A percentile compares a stretch with the other conserved stretches of the same genome.
phyloP scores from a whole-genome alignment of 106 monocot species.

The Narthecium ossifragum region DNA sequence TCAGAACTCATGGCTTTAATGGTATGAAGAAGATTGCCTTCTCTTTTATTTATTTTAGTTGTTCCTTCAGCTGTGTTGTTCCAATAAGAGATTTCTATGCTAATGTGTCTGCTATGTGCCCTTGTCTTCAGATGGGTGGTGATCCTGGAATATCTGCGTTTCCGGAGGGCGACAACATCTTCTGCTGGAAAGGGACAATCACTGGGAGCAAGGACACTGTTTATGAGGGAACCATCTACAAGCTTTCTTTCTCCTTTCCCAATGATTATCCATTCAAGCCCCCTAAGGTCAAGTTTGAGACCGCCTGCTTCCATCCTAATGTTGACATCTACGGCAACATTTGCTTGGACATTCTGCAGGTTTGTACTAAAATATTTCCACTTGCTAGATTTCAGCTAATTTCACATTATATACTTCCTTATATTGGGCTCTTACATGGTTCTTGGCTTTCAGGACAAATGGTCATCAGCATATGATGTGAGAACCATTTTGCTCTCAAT shows the following conservation, averaged over 20 bases:
- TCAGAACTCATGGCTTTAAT: constrained; percentile 93
- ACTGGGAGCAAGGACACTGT: constrained; percentile 83
- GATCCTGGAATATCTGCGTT: constrained; percentile 95
- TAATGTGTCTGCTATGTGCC: no score
- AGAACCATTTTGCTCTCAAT: constrained; percentile 78
- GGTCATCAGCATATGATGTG: constrained; percentile 98
- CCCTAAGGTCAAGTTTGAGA: constrained; percentile 87
- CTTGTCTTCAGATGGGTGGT: constrained; percentile 78
- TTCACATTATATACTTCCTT: no score
- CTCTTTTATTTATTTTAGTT: not conserved
- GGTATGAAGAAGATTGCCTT: constrained; percentile 34
- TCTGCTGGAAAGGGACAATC: constrained; percentile 91
- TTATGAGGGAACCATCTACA: constrained; percentile 82
- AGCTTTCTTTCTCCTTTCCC: constrained; percentile 69
- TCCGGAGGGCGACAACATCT: constrained; percentile 96
- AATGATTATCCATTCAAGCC: constrained; percentile 96
- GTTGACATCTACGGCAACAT: constrained; percentile 84
- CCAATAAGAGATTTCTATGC: no score
- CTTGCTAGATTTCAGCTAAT: not conserved
- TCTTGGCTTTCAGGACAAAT: constrained; percentile 89
- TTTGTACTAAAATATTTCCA: no score
- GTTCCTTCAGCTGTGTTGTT: no score
- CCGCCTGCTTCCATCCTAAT: constrained; percentile 88
- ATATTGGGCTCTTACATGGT: not conserved
- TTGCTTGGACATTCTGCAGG: constrained; percentile 98